Evolutionary conservation across 2,329 filamentous ascomycete species (phyloP).

Genomic region (Magnaporthales sp.): DNA sequence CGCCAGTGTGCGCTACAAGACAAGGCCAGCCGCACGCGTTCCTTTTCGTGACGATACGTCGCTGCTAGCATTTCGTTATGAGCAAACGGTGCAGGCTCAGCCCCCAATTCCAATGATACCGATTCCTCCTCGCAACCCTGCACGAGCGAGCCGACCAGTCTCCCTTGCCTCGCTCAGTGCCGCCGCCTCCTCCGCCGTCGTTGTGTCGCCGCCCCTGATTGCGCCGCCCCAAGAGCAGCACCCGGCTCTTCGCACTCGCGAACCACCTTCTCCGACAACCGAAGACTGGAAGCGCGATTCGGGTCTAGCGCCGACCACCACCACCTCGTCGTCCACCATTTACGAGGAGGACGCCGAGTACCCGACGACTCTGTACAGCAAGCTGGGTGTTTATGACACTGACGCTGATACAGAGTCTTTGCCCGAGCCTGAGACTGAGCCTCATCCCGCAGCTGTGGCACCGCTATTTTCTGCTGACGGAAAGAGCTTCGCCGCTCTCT

Average conservation of each 20-base stretch:
- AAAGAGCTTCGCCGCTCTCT: conserved; percentile 7
- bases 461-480: conserved; percentile 17
- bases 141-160: conserved; percentile 18
- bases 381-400: neutral
- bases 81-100: conserved; percentile 48
- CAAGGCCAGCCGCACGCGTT: conserved; percentile 23
- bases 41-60: conserved; percentile 39
- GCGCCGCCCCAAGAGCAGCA: conserved; percentile 42
- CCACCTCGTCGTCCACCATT: conserved; percentile 32
- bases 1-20: conserved; percentile 29
- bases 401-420: neutral
- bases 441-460: conserved; percentile 11
- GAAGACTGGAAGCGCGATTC: conserved; percentile 47
- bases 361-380: conserved; percentile 5
- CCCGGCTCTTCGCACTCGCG: conserved; percentile 37
- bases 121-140: conserved; percentile 31
- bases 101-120: conserved; percentile 44
- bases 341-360: conserved; percentile 24
- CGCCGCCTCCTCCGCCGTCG: conserved; percentile 12
- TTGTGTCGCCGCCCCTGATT: conserved; percentile 27
- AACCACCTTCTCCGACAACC: conserved; percentile 17
- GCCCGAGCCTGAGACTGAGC: neutral
- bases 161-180: conserved; percentile 10
- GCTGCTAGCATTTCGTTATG: conserved; percentile 50
- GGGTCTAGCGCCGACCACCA: conserved; percentile 27